Percentiles rank a stretch among this genome's conserved stretches.
phyloP scores from a whole-genome alignment of 306 rosid genomes.

The Adenanthera pavonina region DNA sequence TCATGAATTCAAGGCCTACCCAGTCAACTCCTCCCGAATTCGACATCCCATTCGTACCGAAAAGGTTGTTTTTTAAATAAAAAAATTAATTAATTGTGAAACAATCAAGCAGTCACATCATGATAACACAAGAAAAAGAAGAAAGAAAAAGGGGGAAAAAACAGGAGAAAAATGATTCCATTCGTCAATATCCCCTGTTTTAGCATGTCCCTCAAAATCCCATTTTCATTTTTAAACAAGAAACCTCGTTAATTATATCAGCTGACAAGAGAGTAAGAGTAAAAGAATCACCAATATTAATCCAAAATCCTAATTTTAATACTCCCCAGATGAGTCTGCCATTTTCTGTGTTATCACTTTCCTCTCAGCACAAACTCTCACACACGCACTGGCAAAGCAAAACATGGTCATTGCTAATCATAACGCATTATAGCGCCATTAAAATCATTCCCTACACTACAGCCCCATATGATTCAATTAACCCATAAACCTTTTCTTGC shows the following conservation, averaged over 20 bases:
- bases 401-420: conserved; percentile 62
- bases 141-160: not conserved
- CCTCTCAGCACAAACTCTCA: conserved; percentile 49
- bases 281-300: not conserved
- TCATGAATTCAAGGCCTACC: not conserved
- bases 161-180: not conserved
- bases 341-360: conserved; percentile 41
- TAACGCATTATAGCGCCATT: conserved; percentile 34
- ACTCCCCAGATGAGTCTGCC: not conserved
- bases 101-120: not conserved
- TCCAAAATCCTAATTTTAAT: not conserved
- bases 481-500: conserved; percentile 51
- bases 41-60: not conserved
- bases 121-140: not conserved
- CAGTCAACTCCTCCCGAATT: not conserved
- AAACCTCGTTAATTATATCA: not conserved
- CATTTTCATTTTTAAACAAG: not conserved
- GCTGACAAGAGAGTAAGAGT: not conserved
- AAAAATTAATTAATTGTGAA: not conserved
- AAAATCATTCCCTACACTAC: not conserved
- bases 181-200: not conserved
- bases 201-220: not conserved
- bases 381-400: conserved; percentile 37
- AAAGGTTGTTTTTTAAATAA: not conserved
- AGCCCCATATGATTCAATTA: conserved; percentile 12